These are phyloP conservation scores for Gymnopus androsaceus DNA, from an alignment of 1,284 basidiomycete genomes.

Conservation along the genomic window DNA sequence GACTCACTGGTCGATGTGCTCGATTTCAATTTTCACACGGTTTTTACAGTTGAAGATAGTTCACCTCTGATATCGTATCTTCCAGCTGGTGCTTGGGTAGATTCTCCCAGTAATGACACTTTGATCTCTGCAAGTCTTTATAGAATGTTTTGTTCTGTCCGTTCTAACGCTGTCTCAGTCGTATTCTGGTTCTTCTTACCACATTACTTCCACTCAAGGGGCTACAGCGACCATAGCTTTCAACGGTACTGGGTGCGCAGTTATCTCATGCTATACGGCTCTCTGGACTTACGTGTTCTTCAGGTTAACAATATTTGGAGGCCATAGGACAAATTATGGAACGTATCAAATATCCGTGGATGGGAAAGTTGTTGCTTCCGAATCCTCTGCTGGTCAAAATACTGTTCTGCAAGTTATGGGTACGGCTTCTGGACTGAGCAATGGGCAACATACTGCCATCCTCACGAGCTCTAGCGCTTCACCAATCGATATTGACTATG, in stretches of 20 bases:
- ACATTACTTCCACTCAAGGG: slow-evolving; percentile 38
- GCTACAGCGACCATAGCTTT: slow-evolving; percentile 46
- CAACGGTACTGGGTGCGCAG: slow-evolving; percentile 37
- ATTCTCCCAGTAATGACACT: slow-evolving; percentile 37
- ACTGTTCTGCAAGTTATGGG: slow-evolving; percentile 44
- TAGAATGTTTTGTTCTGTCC: neutral
- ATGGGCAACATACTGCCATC: slow-evolving; percentile 48
- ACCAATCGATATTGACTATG: slow-evolving; percentile 50
- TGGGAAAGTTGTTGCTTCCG: slow-evolving; percentile 37
- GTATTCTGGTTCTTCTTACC: slow-evolving; percentile 43
- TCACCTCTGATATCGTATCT: slow-evolving; percentile 48
- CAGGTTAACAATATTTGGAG: slow-evolving; percentile 54
- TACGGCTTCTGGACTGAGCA: slow-evolving; percentile 38
- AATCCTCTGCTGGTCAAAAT: slow-evolving; percentile 34
- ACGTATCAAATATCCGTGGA: slow-evolving; percentile 49
- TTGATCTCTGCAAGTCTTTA: slow-evolving; percentile 36
- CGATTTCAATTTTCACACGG: neutral
- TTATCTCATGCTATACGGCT: slow-evolving; percentile 9
- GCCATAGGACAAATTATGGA: slow-evolving; percentile 48
- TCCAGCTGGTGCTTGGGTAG: slow-evolving; percentile 46
- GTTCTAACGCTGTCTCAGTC: slow-evolving; percentile 27
- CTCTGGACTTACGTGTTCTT: slow-evolving; percentile 10
- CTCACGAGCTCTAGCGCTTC: slow-evolving; percentile 44
- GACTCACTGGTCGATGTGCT: neutral
- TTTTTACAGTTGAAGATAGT: slow-evolving; percentile 41